These are phyloP conservation scores for Asterella californica DNA, from an alignment of 225 moss, liverwort and hornwort species.

Conservation along the genomic window DNA sequence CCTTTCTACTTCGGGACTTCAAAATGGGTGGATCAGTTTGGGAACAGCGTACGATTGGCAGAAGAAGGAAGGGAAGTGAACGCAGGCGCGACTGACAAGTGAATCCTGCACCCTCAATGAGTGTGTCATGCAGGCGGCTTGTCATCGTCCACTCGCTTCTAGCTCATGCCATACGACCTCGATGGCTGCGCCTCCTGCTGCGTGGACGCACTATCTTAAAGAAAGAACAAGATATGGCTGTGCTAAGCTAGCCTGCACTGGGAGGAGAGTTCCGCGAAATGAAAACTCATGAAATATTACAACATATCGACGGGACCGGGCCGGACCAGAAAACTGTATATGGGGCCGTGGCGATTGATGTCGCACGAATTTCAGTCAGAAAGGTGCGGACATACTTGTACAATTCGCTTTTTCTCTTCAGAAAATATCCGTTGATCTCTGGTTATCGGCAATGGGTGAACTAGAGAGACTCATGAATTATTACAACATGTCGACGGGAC, in stretches of 20 bases:
- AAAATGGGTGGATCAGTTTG: neutral
- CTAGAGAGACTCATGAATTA: neutral
- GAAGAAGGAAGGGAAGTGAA: neutral
- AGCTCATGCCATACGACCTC: neutral
- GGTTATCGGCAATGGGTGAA: neutral
- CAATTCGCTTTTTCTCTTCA: neutral
- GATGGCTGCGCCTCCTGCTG: neutral
- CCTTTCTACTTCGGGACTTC: neutral
- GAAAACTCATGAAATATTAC: neutral
- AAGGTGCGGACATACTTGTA: neutral
- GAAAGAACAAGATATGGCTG: neutral
- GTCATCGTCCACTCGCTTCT: neutral
- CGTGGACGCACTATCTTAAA: neutral
- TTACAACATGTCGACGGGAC: neutral
- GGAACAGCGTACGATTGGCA: neutral
- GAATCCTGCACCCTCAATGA: neutral
- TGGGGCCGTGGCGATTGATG: neutral
- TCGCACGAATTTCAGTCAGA: neutral
- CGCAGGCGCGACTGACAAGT: neutral
- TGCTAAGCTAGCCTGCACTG: neutral
- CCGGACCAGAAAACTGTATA: neutral
- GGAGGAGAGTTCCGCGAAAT: neutral
- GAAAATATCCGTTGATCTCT: neutral
- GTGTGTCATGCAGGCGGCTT: neutral
- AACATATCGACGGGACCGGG: neutral